These are phyloP conservation scores for Gentiana macrophylla DNA, from an alignment of 257 asterid genomes.

Conservation along the genomic window DNA sequence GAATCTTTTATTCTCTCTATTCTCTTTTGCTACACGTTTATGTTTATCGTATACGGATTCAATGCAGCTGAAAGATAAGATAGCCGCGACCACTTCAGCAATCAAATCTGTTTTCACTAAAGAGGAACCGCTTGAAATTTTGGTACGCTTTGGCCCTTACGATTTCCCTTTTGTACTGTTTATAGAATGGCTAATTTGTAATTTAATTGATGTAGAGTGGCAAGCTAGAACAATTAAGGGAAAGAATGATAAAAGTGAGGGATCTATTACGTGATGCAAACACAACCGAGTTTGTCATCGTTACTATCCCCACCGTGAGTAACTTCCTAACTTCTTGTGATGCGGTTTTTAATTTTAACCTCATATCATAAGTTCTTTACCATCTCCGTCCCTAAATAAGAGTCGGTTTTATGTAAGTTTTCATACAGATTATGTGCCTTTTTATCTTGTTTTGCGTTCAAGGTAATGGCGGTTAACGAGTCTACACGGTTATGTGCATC, in stretches of 20 bases:
- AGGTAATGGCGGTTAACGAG: conserved; percentile 66
- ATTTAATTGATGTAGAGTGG: conserved; percentile 29
- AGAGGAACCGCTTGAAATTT: conserved; percentile 38
- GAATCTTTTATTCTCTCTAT: background rate
- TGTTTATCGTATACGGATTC: conserved; percentile 3
- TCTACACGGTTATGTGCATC: conserved; percentile 64
- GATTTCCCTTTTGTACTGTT: conserved; percentile 2
- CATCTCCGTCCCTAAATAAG: background rate
- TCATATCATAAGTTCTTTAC: background rate
- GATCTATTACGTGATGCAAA: conserved; percentile 57
- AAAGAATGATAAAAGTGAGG: conserved; percentile 59
- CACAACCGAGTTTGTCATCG: conserved; percentile 63
- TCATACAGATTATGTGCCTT: conserved; percentile 13
- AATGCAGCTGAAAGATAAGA: conserved; percentile 52
- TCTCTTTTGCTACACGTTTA: background rate
- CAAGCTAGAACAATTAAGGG: conserved; percentile 51
- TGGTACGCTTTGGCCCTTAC: conserved; percentile 24
- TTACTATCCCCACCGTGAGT: conserved; percentile 69
- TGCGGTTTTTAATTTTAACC: background rate
- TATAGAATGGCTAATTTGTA: conserved; percentile 1
- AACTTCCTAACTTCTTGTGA: conserved; percentile 5
- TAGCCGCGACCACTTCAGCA: conserved; percentile 63
- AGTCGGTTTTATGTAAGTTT: conserved; percentile 1
- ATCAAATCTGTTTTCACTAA: conserved; percentile 46
- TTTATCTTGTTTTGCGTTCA: too few relatives aligned